Conservation (phyloP, 78 protist genomes). For the Speleostelium caveatum region DNA sequence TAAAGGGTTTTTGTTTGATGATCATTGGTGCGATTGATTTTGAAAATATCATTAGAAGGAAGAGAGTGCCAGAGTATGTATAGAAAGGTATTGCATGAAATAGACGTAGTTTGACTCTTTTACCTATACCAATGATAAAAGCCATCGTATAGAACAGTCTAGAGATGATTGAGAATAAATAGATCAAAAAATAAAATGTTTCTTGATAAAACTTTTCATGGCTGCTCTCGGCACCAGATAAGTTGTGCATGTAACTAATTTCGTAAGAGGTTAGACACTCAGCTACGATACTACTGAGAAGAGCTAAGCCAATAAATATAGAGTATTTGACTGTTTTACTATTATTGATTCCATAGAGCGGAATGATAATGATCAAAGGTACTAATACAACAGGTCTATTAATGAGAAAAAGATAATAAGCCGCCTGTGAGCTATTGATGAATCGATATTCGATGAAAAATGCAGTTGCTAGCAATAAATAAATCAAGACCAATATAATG, state of each 20-base stretch:
- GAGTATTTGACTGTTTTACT: slow-evolving; percentile 21
- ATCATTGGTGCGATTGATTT: slow-evolving; percentile 40
- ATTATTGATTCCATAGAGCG: slow-evolving; percentile 58
- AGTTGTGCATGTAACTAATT: neutral
- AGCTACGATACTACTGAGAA: slow-evolving; percentile 17
- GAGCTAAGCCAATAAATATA: slow-evolving; percentile 21
- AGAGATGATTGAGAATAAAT: slow-evolving; percentile 36
- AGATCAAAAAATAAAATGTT: neutral
- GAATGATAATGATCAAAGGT: slow-evolving; percentile 44
- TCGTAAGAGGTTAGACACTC: slow-evolving; percentile 36
- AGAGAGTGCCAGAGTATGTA: slow-evolving; percentile 21
- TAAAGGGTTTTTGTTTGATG: neutral
- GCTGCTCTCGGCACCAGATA: too few species aligned
- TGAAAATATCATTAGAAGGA: slow-evolving; percentile 47
- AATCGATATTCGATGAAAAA: slow-evolving; percentile 42
- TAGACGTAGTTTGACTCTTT: slow-evolving; percentile 30
- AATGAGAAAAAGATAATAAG: slow-evolving; percentile 13
- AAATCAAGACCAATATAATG: slow-evolving; percentile 26
- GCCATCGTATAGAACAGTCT: slow-evolving; percentile 39
- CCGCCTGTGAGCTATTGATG: neutral
- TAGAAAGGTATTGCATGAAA: slow-evolving; percentile 65
- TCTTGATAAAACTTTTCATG: too few species aligned
- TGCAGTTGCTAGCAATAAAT: slow-evolving; percentile 8
- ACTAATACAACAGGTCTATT: slow-evolving; percentile 46
- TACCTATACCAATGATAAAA: slow-evolving; percentile 65